Evolutionary conservation across 352 stramenopile genomes (phyloP), one percentile per base, ranked within the genome.

Genomic region (Pythium sukuiense): DNA sequence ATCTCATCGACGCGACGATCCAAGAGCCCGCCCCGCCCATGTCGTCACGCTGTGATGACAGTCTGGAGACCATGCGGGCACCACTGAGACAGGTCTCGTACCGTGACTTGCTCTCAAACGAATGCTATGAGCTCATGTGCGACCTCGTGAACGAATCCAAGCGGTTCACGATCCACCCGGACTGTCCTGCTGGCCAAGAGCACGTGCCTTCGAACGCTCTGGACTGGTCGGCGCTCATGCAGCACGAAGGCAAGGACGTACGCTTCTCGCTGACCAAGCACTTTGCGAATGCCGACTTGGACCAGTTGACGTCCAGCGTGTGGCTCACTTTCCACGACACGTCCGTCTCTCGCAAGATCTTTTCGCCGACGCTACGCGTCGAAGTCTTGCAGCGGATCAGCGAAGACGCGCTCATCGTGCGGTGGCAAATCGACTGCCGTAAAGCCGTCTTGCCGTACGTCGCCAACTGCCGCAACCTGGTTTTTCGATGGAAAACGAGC

Each of bases 51-150:
- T 45, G 3, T 45, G 13, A n/a, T 14, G 13, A 18, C 37, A 45
- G 37, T 13, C 18, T 13, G 0, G 35, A 45, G 13, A 33, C 30
- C 3, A 12, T 12, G 20, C 16, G 46, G 24, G 58, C 11, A 13
- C 26, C 52, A 7, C 37, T 59, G 7, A 24, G 33, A 3, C 61
- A 60, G 13, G 61, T 76, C n/a, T 43, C 55, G 9, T 71, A 72
- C 46, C 60, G 43, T 2, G 57, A 67, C 18, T 24, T 76, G 18
- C 60, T 72, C 20, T 71, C 69, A 20, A 39, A 58, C 43, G 63
- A 76, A 35, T 76, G 64, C 41, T 72, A 67, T 60, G 56, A 63
- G 27, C 16, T 76, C n/a, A 76, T 76, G 69, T 39, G 63, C 37
- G 63, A 76, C 16, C 63, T 70, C 41, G 24, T 72, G 12, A 59